phyloP scores from a whole-genome alignment of 2,329 filamentous ascomycete genomes.

The Stemphylium vesicarium region DNA sequence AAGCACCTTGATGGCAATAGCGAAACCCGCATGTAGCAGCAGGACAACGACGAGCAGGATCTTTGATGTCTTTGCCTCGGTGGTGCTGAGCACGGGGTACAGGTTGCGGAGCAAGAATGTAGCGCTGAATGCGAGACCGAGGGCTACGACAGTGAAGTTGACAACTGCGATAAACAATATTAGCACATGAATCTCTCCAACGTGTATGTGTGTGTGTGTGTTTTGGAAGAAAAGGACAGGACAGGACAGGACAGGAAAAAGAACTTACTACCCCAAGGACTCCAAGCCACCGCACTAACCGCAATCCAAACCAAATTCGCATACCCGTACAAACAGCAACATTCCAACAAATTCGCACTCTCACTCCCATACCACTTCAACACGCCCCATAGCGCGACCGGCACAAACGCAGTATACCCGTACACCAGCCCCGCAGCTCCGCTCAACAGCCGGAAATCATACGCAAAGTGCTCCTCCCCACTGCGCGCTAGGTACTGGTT shows the following conservation, averaged over 20 bases:
- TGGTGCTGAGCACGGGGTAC: slow-evolving; percentile 85
- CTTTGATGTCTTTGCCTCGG: slow-evolving; percentile 90
- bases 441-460: slow-evolving; percentile 88
- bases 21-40: slow-evolving; percentile 83
- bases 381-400: slow-evolving; percentile 82
- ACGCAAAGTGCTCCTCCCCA: slow-evolving; percentile 75
- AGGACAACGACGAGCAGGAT: slow-evolving; percentile 84
- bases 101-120: slow-evolving; percentile 50
- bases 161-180: too few species aligned
- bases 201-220: too few species aligned
- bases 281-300: slow-evolving; percentile 91
- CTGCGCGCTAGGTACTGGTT: slow-evolving; percentile 81
- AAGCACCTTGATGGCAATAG: slow-evolving; percentile 92
- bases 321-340: slow-evolving; percentile 95
- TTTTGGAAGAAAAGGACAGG: too few species aligned
- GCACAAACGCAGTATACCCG: slow-evolving; percentile 85
- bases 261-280: slow-evolving; percentile 69
- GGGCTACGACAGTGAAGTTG: slow-evolving; percentile 91
- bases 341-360: slow-evolving; percentile 90
- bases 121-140: slow-evolving; percentile 55
- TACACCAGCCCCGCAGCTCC: slow-evolving; percentile 93
- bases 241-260: too few species aligned
- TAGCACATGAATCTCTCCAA: too few species aligned
- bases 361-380: slow-evolving; percentile 96
- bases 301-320: slow-evolving; percentile 97